Percentiles rank a stretch among this genome's conserved stretches.
phyloP scores from a whole-genome alignment of 2,329 filamentous ascomycete genomes.

The Myriosclerotinia duriaeana region DNA sequence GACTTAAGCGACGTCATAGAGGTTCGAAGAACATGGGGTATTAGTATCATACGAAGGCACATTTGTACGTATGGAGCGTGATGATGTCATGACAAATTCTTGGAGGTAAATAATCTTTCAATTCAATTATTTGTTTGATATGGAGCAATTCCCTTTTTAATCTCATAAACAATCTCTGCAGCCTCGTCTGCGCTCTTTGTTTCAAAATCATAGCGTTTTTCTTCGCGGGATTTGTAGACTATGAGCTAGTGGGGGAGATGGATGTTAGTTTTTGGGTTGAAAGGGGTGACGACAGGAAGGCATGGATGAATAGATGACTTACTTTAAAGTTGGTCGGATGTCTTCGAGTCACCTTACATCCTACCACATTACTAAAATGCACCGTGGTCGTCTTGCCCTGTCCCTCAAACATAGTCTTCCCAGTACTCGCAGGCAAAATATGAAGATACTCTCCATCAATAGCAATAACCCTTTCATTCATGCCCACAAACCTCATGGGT shows the following conservation, averaged over 20 bases:
- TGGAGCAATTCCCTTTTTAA: conserved; percentile 72
- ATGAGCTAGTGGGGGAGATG: conserved; percentile 52
- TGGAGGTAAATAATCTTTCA: neutral
- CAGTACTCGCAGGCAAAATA: conserved; percentile 70
- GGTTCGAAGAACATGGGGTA: too few relatives aligned
- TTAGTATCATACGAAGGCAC: too few relatives aligned
- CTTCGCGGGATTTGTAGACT: conserved; percentile 73
- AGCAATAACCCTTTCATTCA: conserved; percentile 72
- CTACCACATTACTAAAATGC: conserved; percentile 78
- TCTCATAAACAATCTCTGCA: conserved; percentile 73
- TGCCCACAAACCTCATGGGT: conserved; percentile 74
- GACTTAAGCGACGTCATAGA: too few relatives aligned
- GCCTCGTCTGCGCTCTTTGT: conserved; percentile 71
- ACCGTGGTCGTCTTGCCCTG: conserved; percentile 75
- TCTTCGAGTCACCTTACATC: conserved; percentile 76
- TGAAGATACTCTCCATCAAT: conserved; percentile 87
- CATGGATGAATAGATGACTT: conserved; percentile 32
- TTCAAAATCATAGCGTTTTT: conserved; percentile 83
- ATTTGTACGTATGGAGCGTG: too few relatives aligned
- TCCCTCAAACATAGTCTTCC: conserved; percentile 62
- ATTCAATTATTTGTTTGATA: conserved; percentile 44
- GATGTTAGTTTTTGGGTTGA: neutral
- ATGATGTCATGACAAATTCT: too few relatives aligned
- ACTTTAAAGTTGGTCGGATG: conserved; percentile 81
- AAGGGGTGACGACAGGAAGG: neutral